Conservation (phyloP, 495 filamentous ascomycete genomes). For the Amniculicola lignicola region DNA sequence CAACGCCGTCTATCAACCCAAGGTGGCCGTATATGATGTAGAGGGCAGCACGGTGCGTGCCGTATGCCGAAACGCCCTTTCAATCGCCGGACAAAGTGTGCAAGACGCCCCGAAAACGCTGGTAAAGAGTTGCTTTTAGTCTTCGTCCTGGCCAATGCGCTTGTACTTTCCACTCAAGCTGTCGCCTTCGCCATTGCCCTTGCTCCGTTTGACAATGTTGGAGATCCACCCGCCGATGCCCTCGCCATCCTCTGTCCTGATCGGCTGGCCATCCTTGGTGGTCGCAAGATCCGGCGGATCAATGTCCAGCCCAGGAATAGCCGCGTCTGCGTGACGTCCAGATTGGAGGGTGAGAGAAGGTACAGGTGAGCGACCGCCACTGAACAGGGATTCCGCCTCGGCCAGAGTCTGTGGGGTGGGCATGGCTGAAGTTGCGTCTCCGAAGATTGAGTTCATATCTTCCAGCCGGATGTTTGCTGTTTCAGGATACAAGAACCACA, state of each 20-base stretch:
- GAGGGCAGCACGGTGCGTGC: too few relatives aligned
- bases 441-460: conserved; percentile 91
- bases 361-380: conserved; percentile 65
- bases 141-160: conserved; percentile 63
- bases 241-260: conserved; percentile 46
- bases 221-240: conserved; percentile 70
- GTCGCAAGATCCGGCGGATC: conserved; percentile 57
- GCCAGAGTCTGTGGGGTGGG: conserved; percentile 65
- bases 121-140: conserved; percentile 33
- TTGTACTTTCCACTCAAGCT: conserved; percentile 59
- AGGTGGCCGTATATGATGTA: too few relatives aligned
- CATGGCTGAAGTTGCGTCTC: conserved; percentile 79
- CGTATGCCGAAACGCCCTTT: too few relatives aligned
- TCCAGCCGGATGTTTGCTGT: conserved; percentile 92
- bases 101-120: too few relatives aligned
- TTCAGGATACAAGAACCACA: conserved; percentile 96
- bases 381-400: conserved; percentile 73
- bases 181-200: conserved; percentile 46
- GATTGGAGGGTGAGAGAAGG: conserved; percentile 67
- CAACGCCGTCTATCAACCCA: too few relatives aligned
- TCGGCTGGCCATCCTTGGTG: conserved; percentile 49
- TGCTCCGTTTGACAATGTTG: conserved; percentile 57
- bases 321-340: conserved; percentile 53
- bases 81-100: too few relatives aligned
- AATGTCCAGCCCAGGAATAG: conserved; percentile 71